Evolutionary conservation across 176 grass and related monocot genomes (phyloP).

Genomic region (Ampelocalamus luodianensis): DNA sequence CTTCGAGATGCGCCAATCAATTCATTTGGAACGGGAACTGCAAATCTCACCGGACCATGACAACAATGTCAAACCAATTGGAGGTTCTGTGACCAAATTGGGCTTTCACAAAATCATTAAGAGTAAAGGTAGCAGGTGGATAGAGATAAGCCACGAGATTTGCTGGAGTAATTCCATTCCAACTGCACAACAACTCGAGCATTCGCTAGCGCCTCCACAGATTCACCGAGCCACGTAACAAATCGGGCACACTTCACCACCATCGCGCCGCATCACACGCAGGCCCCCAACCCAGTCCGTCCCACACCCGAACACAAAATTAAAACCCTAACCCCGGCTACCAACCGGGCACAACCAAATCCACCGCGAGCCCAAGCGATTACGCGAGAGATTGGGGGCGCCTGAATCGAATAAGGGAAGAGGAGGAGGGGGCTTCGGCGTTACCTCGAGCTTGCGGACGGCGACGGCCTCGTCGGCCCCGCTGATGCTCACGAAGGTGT

Average conservation of each 20-base stretch:
- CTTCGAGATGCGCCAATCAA: not conserved
- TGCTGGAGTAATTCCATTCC: not conserved
- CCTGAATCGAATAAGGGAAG: not conserved
- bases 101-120: not conserved
- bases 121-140: not conserved
- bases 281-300: conserved; percentile 6
- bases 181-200: not conserved
- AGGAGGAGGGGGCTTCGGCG: not conserved
- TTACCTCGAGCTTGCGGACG: conserved; percentile 78
- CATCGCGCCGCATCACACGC: conserved; percentile 12
- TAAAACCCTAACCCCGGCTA: not conserved
- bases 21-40: not conserved
- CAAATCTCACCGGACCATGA: not conserved
- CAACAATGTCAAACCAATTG: conserved; percentile 7
- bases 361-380: not conserved
- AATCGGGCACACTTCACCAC: conserved; percentile 28
- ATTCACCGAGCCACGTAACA: conserved; percentile 18
- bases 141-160: conserved; percentile 8
- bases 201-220: not conserved
- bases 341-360: not conserved
- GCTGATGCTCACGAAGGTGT: conserved; percentile 86
- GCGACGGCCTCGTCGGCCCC: conserved; percentile 66
- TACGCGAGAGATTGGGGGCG: conserved; percentile 2
- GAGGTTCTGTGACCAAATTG: not conserved
- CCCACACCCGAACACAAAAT: not conserved